Conservation (phyloP, 345 rosid genomes). For the Moricandia arvensis region DNA sequence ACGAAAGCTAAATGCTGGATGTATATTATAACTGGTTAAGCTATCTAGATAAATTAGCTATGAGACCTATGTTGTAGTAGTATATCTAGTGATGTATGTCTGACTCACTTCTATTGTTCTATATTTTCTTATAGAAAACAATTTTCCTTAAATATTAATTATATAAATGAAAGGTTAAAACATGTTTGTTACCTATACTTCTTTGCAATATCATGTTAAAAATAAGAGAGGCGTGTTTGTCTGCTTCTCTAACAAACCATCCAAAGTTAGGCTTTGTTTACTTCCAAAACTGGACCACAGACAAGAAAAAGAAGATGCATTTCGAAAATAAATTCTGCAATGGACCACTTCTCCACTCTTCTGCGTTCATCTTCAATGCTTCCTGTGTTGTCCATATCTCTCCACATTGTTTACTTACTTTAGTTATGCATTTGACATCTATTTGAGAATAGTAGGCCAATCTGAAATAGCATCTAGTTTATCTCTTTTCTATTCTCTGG, state of each 20-base stretch:
- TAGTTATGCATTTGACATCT: conserved; percentile 27
- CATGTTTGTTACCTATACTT: background rate
- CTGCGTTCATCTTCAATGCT: conserved; percentile 28
- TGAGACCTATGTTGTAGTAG: background rate
- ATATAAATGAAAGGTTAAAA: background rate
- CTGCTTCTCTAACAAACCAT: conserved; percentile 14
- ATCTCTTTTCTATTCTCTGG: conserved; percentile 5
- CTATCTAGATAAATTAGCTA: background rate
- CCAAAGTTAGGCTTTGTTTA: conserved; percentile 38
- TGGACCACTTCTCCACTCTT: conserved; percentile 40
- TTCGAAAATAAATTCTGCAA: conserved; percentile 33
- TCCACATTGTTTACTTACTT: conserved; percentile 36
- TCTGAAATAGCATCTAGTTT: conserved; percentile 23
- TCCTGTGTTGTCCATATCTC: conserved; percentile 33
- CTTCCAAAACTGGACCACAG: conserved; percentile 36
- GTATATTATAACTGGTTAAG: background rate
- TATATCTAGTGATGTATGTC: background rate
- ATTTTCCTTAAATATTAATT: background rate
- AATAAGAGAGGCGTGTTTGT: conserved; percentile 16
- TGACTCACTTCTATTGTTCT: background rate
- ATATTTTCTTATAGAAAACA: background rate
- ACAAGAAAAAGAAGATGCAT: conserved; percentile 25
- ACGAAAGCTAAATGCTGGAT: background rate
- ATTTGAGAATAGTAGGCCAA: conserved; percentile 32
- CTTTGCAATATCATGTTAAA: background rate